Percentiles rank a stretch among this genome's conserved stretches.
Evolutionary conservation across 2,329 filamentous ascomycete genomes (phyloP).

Genomic region (Metarhizium anisopliae): DNA sequence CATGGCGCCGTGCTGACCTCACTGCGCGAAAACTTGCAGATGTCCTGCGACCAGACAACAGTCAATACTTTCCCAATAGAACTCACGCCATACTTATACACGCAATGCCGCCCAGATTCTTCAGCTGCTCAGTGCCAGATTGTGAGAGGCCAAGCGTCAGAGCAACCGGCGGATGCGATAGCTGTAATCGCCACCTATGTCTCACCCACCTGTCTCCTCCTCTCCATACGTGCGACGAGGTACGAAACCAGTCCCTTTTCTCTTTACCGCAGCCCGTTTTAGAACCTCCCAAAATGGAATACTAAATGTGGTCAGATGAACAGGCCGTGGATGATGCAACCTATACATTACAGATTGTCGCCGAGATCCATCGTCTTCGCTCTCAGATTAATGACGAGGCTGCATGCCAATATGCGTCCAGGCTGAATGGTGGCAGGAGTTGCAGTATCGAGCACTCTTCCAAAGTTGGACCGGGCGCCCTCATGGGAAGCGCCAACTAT

Average conservation of each 20-base stretch:
- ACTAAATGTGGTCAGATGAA: not conserved
- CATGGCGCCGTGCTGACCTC: too few relatives aligned
- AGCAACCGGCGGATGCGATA: too few relatives aligned
- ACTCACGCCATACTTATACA: too few relatives aligned
- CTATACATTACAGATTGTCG: not conserved
- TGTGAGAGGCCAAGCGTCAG: too few relatives aligned
- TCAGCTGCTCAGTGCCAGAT: too few relatives aligned
- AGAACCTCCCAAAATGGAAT: not conserved
- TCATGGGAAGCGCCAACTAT: slow-evolving; percentile 19
- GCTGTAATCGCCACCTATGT: too few relatives aligned
- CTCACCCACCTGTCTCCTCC: too few relatives aligned
- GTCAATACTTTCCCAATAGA: too few relatives aligned
- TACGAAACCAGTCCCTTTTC: not conserved
- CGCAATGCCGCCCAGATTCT: too few relatives aligned
- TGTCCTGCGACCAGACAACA: too few relatives aligned
- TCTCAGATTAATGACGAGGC: not conserved
- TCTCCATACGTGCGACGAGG: too few relatives aligned
- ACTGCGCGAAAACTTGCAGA: too few relatives aligned
- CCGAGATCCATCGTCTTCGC: not conserved
- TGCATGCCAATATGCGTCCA: not conserved
- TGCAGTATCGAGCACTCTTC: slow-evolving; percentile 9
- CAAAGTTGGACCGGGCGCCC: slow-evolving; percentile 8
- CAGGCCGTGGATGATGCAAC: not conserved
- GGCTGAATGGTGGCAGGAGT: not conserved
- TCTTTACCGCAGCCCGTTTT: not conserved